Conservation (phyloP, 2,329 filamentous ascomycete genomes). For the Neopestalotiopsis clavispora region DNA sequence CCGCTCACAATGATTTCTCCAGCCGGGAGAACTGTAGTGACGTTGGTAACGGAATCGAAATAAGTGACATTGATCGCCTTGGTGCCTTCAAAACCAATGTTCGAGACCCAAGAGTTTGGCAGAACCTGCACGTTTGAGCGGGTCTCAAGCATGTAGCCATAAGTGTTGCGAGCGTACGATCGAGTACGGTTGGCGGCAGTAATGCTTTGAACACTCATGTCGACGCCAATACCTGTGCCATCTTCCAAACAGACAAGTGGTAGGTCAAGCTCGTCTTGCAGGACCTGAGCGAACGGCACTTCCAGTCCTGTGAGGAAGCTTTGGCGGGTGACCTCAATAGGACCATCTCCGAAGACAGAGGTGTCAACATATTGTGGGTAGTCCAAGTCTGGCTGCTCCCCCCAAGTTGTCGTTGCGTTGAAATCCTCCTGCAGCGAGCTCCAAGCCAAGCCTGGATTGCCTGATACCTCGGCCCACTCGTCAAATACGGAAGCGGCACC, state of each 20-base stretch:
- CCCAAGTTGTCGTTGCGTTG: background rate
- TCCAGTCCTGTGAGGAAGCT: background rate
- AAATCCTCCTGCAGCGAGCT: constrained; percentile 8
- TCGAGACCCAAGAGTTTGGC: constrained; percentile 35
- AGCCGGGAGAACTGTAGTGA: constrained; percentile 36
- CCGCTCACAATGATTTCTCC: constrained; percentile 34
- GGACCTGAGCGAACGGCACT: background rate
- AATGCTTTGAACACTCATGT: constrained; percentile 19
- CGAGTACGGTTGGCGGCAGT: constrained; percentile 23
- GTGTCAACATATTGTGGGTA: background rate
- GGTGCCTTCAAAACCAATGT: constrained; percentile 37
- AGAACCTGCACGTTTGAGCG: constrained; percentile 22
- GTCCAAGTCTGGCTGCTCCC: background rate
- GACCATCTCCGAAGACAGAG: background rate
- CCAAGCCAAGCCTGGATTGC: constrained; percentile 10
- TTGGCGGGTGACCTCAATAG: background rate
- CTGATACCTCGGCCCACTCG: constrained; percentile 21
- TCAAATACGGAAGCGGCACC: constrained; percentile 21
- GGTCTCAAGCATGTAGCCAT: constrained; percentile 19
- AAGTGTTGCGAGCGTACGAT: constrained; percentile 24
- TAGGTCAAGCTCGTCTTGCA: background rate
- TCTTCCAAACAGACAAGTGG: constrained; percentile 19
- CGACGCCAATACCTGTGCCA: constrained; percentile 26
- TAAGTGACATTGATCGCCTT: constrained; percentile 41
- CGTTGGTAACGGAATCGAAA: constrained; percentile 31